These are phyloP conservation scores for Picochlorum sp. DNA, from an alignment of 139 green algal species.

Conservation along the genomic window DNA sequence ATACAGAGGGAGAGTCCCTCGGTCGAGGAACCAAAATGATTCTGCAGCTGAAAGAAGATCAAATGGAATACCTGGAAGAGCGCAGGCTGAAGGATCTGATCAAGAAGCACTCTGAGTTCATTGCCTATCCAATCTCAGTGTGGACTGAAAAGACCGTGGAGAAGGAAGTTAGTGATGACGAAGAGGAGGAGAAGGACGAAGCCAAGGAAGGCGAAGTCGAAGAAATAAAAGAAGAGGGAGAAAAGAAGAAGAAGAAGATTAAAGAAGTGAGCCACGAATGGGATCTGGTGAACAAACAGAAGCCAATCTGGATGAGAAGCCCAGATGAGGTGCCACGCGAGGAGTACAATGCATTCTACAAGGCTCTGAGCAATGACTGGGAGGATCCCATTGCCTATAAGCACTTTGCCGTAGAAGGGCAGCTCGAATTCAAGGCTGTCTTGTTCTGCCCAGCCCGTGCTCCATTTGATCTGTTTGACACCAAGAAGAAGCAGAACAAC, in stretches of 20 bases:
- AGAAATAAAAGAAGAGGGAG: slow-evolving; percentile 47
- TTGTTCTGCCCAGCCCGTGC: slow-evolving; percentile 86
- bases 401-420: slow-evolving; percentile 97
- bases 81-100: slow-evolving; percentile 95
- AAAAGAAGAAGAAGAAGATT: slow-evolving; percentile 76
- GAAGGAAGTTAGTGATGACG: slow-evolving; percentile 57
- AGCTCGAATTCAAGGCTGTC: slow-evolving; percentile 99
- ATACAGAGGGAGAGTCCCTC: slow-evolving; percentile 69
- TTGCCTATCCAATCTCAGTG: slow-evolving; percentile 96
- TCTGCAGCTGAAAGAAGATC: slow-evolving; percentile 95
- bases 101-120: slow-evolving; percentile 99
- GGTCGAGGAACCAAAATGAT: slow-evolving; percentile 93
- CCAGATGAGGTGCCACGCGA: slow-evolving; percentile 82
- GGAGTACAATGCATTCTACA: slow-evolving; percentile 43
- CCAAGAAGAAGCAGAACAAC: slow-evolving; percentile 91
- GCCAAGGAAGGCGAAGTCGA: slow-evolving; percentile 61
- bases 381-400: slow-evolving; percentile 93
- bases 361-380: slow-evolving; percentile 94
- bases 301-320: slow-evolving; percentile 99
- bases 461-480: slow-evolving; percentile 99
- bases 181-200: slow-evolving; percentile 62
- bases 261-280: slow-evolving; percentile 97
- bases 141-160: slow-evolving; percentile 96
- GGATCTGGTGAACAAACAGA: slow-evolving; percentile 99
- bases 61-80: slow-evolving; percentile 98